Base-by-base conservation (phyloP, 257 asterid species). In the Penstemon eatonii region DNA sequence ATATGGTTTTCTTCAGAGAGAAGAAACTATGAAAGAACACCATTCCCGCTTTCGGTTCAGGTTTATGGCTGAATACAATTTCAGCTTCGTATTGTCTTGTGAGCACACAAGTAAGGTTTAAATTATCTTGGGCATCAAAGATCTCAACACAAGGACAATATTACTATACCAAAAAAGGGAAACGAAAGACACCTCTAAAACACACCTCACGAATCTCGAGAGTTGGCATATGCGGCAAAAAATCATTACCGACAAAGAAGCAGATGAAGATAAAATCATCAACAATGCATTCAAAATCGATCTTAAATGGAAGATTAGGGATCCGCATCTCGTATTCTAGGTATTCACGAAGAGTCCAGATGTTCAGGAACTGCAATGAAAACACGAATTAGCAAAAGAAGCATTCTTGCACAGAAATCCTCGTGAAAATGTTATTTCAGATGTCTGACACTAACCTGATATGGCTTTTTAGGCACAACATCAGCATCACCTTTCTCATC, bases 221-320 rank as follows among this genome's bases (percentile, higher is more conserved):
- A 36, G 99, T 93, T 47, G 99, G 99, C 99, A 93, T 93, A 77
- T 93, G 99, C 4, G 99, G 99, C 86, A 93, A 79, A 72, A 93
- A 93, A 77, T 93, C 99, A 72, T 93, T 93, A 75, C 99, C 99
- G 36, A 93, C 97, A 66, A 93, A 93, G 87, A 93, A 93, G 79
- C 99, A 94, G 64, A 94, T 83, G 82, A 94, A 94, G 76, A 94
- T 89, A 78, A 91, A 94, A 78, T 94, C 99, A 65, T 94, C 99
- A 66, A 90, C 66, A 51, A 94, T 82, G 80, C 96, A 75, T 76
- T 94, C 99, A 11, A 87, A 69, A 72, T 94, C 99, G 65, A 84
- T 79, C 89, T 89, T 76, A 63, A 87, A 82, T 2, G 96, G 89
- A 60, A 88, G 84, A 80, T 87, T 89, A 18, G 99, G 97, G 71